phyloP scores from a whole-genome alignment of 768 basidiomycete genomes.

The Guyanaporus albipodus region DNA sequence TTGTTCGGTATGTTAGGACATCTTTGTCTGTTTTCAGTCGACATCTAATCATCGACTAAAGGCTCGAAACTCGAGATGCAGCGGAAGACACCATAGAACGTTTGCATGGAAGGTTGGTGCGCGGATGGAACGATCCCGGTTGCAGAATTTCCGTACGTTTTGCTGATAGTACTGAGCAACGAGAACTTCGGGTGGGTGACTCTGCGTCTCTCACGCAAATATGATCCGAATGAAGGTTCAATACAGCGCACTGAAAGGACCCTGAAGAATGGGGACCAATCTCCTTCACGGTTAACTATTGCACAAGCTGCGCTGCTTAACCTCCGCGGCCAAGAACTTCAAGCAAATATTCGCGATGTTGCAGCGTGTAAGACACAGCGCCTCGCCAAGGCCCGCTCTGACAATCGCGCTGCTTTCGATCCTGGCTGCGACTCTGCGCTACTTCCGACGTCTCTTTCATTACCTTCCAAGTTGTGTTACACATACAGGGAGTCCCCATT shows the following conservation, averaged over 20 bases:
- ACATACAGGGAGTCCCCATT: slow-evolving; percentile 16
- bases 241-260: slow-evolving; percentile 58
- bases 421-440: neutral
- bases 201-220: neutral
- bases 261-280: slow-evolving; percentile 56
- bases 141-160: slow-evolving; percentile 77
- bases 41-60: slow-evolving; percentile 24
- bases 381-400: slow-evolving; percentile 1
- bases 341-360: slow-evolving; percentile 11
- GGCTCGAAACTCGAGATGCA: slow-evolving; percentile 65
- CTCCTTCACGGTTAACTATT: slow-evolving; percentile 65
- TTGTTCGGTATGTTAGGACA: slow-evolving; percentile 55
- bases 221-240: slow-evolving; percentile 2
- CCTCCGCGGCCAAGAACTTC: slow-evolving; percentile 60
- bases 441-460: slow-evolving; percentile 17
- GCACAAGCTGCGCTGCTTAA: slow-evolving; percentile 77
- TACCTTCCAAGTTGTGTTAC: slow-evolving; percentile 21
- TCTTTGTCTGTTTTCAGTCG: neutral
- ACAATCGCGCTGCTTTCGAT: slow-evolving; percentile 2
- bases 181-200: slow-evolving; percentile 64
- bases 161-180: slow-evolving; percentile 73
- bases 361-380: slow-evolving; percentile 11
- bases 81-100: slow-evolving; percentile 77
- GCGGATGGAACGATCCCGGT: slow-evolving; percentile 74
- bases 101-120: slow-evolving; percentile 74